Evolutionary conservation across 2,329 filamentous ascomycete species (phyloP).

Genomic region (Coniochaeta prunicola): DNA sequence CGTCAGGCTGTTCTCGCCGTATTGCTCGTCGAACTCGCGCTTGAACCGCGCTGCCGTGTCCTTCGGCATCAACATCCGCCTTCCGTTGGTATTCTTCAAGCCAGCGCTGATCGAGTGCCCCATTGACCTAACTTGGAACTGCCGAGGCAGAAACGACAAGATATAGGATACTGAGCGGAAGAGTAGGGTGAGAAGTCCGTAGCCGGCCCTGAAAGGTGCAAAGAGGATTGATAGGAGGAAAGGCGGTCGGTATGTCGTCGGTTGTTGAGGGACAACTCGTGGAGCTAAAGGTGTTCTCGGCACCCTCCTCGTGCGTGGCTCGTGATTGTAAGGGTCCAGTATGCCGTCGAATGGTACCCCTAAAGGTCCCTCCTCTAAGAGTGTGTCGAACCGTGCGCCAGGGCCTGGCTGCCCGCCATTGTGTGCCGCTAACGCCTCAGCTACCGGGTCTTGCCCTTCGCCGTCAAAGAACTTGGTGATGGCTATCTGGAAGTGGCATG

Average conservation of each 20-base stretch:
- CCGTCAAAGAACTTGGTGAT: constrained; percentile 98
- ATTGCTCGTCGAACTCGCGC: constrained; percentile 91
- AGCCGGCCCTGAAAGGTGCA: constrained; percentile 73
- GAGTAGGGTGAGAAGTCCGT: constrained; percentile 59
- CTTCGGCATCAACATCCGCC: constrained; percentile 71
- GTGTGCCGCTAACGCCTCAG: constrained; percentile 61
- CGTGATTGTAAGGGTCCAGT: constrained; percentile 33
- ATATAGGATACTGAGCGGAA: constrained; percentile 71
- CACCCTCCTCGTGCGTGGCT: constrained; percentile 18
- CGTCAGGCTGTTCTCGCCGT: constrained; percentile 63
- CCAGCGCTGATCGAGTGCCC: constrained; percentile 45
- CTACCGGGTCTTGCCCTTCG: constrained; percentile 74
- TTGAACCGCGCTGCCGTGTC: constrained; percentile 86
- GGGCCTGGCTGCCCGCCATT: constrained; percentile 31
- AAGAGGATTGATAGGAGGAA: constrained; percentile 73
- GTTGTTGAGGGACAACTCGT: constrained; percentile 72
- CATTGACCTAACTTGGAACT: constrained; percentile 46
- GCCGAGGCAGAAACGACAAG: constrained; percentile 71
- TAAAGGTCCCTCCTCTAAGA: background rate
- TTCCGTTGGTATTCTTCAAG: constrained; percentile 55
- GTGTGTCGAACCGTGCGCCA: background rate
- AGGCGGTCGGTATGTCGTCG: constrained; percentile 62
- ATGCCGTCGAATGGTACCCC: background rate
- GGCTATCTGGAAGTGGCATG: constrained; percentile 59
- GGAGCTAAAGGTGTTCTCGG: constrained; percentile 62